Percentiles rank a stretch among this genome's conserved stretches.
phyloP scores from a whole-genome alignment of 805 yeast genomes.

The Cyberlindnera japonica region DNA sequence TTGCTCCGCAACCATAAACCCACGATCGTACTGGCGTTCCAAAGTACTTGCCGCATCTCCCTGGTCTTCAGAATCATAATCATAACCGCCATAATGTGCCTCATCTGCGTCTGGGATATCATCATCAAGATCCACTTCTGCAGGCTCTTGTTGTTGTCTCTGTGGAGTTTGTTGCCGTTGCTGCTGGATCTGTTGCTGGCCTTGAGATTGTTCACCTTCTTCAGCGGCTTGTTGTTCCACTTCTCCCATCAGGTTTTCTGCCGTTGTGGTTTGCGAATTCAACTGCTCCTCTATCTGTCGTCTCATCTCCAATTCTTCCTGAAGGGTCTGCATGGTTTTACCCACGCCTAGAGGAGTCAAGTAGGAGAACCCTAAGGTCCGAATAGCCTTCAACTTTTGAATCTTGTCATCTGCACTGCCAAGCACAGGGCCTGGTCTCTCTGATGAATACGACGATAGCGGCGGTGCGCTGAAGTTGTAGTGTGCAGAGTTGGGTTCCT shows the following conservation, averaged over 20 bases:
- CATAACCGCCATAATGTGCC: conserved; percentile 43
- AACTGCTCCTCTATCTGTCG: conserved; percentile 28
- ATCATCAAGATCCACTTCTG: conserved; percentile 11
- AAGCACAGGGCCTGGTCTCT: conserved; percentile 34
- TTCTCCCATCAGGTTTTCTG: conserved; percentile 31
- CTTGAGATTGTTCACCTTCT: background rate
- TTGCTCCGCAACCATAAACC: conserved; percentile 26
- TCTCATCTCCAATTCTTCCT: conserved; percentile 29
- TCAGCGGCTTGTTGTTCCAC: conserved; percentile 16
- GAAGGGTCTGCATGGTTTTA: conserved; percentile 45
- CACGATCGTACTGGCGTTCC: conserved; percentile 27
- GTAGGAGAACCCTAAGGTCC: conserved; percentile 44
- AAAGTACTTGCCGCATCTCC: conserved; percentile 16
- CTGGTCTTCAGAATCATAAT: conserved; percentile 32
- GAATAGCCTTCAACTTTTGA: conserved; percentile 30
- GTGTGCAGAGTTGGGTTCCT: background rate
- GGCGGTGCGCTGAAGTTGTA: conserved; percentile 44
- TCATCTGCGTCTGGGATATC: conserved; percentile 17
- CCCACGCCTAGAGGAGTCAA: conserved; percentile 58
- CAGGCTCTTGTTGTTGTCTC: background rate
- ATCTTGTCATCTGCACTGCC: conserved; percentile 15
- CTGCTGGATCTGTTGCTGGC: too few relatives aligned
- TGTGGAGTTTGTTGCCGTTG: conserved; percentile 1
- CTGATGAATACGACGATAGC: conserved; percentile 50
- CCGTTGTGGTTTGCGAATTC: conserved; percentile 23